Percentiles rank a stretch among this genome's conserved stretches.
Conservation (phyloP, 2,329 filamentous ascomycete genomes). For the Escovopsis sp. region DNA sequence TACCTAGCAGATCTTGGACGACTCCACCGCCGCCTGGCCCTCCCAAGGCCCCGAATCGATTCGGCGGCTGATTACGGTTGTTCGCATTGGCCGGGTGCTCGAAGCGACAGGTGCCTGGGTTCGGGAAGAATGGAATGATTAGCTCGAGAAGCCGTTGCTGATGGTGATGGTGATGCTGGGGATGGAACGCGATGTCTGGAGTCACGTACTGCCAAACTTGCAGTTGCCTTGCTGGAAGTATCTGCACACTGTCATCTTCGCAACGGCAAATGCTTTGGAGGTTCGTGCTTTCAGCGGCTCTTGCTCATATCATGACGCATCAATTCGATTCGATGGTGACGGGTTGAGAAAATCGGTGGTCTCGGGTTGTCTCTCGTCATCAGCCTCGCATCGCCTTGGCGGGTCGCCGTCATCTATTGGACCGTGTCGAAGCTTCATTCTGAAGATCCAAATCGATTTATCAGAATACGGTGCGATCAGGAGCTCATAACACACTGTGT, state of each 20-base stretch:
- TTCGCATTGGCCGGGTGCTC: conserved; percentile 33
- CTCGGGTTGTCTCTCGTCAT: not conserved
- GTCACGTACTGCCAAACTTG: conserved; percentile 33
- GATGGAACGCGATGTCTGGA: not conserved
- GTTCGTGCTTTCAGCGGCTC: too few species aligned
- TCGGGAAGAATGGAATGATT: too few species aligned
- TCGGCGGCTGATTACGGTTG: conserved; percentile 24
- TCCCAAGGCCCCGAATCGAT: conserved; percentile 43
- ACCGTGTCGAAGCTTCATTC: too few species aligned
- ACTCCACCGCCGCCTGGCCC: conserved; percentile 17
- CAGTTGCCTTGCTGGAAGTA: conserved; percentile 37
- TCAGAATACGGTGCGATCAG: too few species aligned
- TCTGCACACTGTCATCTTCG: conserved; percentile 28
- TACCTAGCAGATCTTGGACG: conserved; percentile 12
- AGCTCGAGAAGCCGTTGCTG: not conserved
- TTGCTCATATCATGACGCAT: too few species aligned
- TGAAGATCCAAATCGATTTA: too few species aligned
- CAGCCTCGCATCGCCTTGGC: conserved; percentile 7
- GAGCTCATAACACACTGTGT: too few species aligned
- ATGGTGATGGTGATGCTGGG: too few species aligned
- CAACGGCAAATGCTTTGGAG: too few species aligned
- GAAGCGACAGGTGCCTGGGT: conserved; percentile 35
- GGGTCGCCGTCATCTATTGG: not conserved
- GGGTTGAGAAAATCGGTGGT: not conserved
- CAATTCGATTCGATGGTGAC: not conserved